Percentiles rank a stretch among this genome's conserved stretches.
Conservation (phyloP, 257 asterid species). For the Henckelia pumila region DNA sequence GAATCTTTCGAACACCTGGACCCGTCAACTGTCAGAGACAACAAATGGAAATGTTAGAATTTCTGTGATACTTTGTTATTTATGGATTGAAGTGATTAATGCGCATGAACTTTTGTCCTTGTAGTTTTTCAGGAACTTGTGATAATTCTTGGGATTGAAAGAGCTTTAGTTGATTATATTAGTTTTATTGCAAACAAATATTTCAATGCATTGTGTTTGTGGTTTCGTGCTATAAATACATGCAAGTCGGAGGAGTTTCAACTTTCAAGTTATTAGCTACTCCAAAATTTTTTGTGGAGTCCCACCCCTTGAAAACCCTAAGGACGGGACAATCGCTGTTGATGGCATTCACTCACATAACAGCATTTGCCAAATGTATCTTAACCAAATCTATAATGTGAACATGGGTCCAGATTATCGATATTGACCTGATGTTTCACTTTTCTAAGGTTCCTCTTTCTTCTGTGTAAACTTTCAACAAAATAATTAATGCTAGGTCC, state of each 20-base stretch:
- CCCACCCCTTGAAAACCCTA: too few species aligned
- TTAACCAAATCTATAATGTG: neutral
- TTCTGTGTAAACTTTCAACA: neutral
- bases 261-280: too few species aligned
- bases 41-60: slow-evolving; percentile 69
- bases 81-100: slow-evolving; percentile 4
- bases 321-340: too few species aligned
- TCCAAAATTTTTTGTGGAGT: too few species aligned
- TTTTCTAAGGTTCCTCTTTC: neutral
- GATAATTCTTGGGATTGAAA: neutral
- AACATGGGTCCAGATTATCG: neutral
- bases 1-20: slow-evolving; percentile 89
- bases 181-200: too few species aligned
- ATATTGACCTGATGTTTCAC: neutral
- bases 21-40: slow-evolving; percentile 77
- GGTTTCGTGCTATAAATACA: neutral
- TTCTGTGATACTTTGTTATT: slow-evolving; percentile 19
- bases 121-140: slow-evolving; percentile 16
- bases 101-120: slow-evolving; percentile 13
- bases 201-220: neutral
- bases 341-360: too few species aligned
- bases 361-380: too few species aligned
- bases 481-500: neutral
- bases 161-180: neutral
- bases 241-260: neutral